Percentiles rank a stretch among this genome's conserved stretches.
These are phyloP conservation scores for Neonectria coccinea DNA, from an alignment of 2,329 filamentous ascomycete species.

Conservation along the genomic window DNA sequence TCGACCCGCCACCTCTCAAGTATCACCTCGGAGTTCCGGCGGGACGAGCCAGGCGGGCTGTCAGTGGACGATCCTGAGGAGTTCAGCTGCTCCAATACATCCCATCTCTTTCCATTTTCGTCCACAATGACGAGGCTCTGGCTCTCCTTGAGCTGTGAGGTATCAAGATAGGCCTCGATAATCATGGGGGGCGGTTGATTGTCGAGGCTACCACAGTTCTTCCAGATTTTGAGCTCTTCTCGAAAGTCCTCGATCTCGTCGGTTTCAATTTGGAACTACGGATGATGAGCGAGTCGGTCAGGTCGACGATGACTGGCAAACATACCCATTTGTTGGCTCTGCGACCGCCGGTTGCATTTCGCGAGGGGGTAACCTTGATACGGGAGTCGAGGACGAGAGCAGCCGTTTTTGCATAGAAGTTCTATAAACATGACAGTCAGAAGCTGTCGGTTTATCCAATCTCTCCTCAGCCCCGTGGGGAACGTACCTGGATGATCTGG, in stretches of 20 bases:
- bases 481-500: constrained; percentile 86
- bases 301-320: constrained; percentile 31
- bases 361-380: constrained; percentile 72
- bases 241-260: constrained; percentile 91
- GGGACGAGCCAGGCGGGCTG: constrained; percentile 55
- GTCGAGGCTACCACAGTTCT: constrained; percentile 79
- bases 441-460: background rate
- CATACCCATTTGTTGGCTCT: constrained; percentile 90
- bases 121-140: constrained; percentile 91
- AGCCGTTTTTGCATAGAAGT: constrained; percentile 90
- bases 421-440: constrained; percentile 64
- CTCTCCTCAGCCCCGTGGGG: background rate
- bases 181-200: constrained; percentile 85
- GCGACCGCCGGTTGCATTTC: constrained; percentile 55
- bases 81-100: constrained; percentile 86
- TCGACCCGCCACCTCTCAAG: constrained; percentile 93
- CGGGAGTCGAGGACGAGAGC: constrained; percentile 86
- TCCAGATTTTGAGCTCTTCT: constrained; percentile 86
- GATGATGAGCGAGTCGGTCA: constrained; percentile 29
- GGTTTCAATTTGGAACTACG: constrained; percentile 92
- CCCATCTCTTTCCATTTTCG: constrained; percentile 91
- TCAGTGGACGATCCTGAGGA: constrained; percentile 67
- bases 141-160: constrained; percentile 80
- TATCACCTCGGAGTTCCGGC: constrained; percentile 77
- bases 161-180: constrained; percentile 91